Conservation (phyloP, 306 rosid genomes). For the Cucurbita pepo region DNA sequence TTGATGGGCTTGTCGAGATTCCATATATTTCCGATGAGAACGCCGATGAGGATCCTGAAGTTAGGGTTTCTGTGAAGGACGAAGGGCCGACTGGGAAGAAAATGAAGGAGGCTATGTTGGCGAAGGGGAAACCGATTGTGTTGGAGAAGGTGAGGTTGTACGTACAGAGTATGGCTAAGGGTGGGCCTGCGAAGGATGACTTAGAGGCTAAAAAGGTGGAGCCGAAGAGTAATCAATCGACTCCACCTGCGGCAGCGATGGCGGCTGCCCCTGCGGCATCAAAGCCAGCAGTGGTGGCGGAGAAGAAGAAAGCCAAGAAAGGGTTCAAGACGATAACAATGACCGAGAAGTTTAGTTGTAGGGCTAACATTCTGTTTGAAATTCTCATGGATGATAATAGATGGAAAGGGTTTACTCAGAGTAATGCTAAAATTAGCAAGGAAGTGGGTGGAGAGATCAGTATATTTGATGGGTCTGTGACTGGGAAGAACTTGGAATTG, state of each 20-base stretch:
- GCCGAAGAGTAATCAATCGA: conserved; percentile 16
- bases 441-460: conserved; percentile 79
- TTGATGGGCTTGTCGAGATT: conserved; percentile 66
- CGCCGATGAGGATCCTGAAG: conserved; percentile 90
- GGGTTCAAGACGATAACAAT: conserved; percentile 53
- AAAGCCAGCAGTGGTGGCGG: conserved; percentile 7
- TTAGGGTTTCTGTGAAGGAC: conserved; percentile 54
- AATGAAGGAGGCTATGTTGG: conserved; percentile 69
- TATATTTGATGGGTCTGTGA: conserved; percentile 82
- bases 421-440: conserved; percentile 78
- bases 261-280: neutral
- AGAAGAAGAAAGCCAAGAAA: conserved; percentile 31
- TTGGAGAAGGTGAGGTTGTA: conserved; percentile 66
- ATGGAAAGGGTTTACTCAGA: conserved; percentile 91
- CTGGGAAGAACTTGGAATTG: conserved; percentile 67
- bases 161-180: conserved; percentile 67
- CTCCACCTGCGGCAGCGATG: neutral
- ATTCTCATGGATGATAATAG: conserved; percentile 93
- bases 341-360: conserved; percentile 85
- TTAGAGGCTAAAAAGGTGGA: conserved; percentile 41
- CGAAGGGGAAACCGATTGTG: conserved; percentile 55
- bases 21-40: conserved; percentile 91
- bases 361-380: conserved; percentile 64
- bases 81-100: conserved; percentile 63
- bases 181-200: conserved; percentile 85